These are phyloP conservation scores for Boletus patriciae DNA, from an alignment of 768 basidiomycete genomes.

Conservation along the genomic window DNA sequence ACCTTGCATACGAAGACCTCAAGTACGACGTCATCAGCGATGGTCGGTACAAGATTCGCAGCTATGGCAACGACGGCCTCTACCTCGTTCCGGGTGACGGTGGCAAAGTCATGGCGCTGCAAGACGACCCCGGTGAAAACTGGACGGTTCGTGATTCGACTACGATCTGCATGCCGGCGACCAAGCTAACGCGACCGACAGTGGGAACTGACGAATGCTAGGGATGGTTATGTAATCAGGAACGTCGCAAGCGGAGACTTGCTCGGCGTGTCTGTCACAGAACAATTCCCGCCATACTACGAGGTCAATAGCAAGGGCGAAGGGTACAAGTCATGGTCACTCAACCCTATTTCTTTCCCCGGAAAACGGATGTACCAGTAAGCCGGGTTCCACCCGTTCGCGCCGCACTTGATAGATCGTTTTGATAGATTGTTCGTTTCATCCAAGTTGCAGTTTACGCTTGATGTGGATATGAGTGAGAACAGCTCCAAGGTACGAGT, in stretches of 20 bases:
- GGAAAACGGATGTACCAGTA: background rate
- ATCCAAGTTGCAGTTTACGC: background rate
- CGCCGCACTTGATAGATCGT: too few relatives aligned
- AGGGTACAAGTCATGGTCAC: background rate
- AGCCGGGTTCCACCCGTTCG: background rate
- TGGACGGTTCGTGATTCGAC: background rate
- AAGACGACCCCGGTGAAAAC: background rate
- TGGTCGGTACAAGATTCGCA: background rate
- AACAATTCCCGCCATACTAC: background rate
- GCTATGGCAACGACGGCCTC: background rate
- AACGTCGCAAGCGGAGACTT: background rate
- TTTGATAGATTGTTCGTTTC: background rate
- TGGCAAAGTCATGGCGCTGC: background rate
- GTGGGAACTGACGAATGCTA: background rate
- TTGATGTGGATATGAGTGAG: background rate
- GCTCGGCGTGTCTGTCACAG: background rate
- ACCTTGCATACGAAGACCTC: background rate
- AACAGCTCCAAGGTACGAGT: background rate
- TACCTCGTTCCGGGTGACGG: background rate
- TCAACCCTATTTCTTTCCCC: background rate
- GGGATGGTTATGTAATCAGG: background rate
- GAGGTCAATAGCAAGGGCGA: background rate
- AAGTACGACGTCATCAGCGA: background rate
- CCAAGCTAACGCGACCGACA: background rate
- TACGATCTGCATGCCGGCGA: background rate